These are phyloP conservation scores for Saccharomyces eubayanus DNA, from an alignment of 805 yeast species.

Conservation along the genomic window DNA sequence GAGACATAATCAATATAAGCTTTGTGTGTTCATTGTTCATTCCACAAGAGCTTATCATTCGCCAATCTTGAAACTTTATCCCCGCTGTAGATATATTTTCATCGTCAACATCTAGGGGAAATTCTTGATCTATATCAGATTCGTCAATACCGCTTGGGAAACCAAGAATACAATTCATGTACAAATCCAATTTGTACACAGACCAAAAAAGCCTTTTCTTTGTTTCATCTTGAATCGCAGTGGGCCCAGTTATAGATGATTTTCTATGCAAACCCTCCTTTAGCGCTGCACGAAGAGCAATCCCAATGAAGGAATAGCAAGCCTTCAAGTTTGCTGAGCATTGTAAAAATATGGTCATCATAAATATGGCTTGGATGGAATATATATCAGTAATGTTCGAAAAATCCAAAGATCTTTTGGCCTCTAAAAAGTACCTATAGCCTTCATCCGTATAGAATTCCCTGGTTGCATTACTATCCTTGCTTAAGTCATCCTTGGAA, in stretches of 20 bases:
- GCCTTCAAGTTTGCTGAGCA: conserved; percentile 82
- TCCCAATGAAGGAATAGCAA: conserved; percentile 83
- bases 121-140: conserved; percentile 78
- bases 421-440: conserved; percentile 69
- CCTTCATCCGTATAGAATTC: conserved; percentile 61
- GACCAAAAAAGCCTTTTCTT: conserved; percentile 85
- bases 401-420: conserved; percentile 69
- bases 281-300: conserved; percentile 73
- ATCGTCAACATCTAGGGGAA: conserved; percentile 80
- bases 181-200: conserved; percentile 82
- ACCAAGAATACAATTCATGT: conserved; percentile 80
- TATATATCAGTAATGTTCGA: conserved; percentile 73
- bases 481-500: conserved; percentile 41
- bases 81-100: conserved; percentile 70
- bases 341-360: conserved; percentile 78
- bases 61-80: conserved; percentile 41
- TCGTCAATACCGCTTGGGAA: conserved; percentile 69
- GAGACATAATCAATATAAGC: conserved; percentile 53
- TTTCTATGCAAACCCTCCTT: conserved; percentile 79
- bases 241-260: conserved; percentile 47
- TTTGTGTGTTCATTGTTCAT: conserved; percentile 82
- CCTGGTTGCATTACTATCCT: conserved; percentile 19
- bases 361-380: conserved; percentile 77
- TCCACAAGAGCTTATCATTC: conserved; percentile 57
- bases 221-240: conserved; percentile 74